Base-by-base conservation (phyloP, 192 early-diverging fungal genomes). In the Linnemannia hyalina region DNA sequence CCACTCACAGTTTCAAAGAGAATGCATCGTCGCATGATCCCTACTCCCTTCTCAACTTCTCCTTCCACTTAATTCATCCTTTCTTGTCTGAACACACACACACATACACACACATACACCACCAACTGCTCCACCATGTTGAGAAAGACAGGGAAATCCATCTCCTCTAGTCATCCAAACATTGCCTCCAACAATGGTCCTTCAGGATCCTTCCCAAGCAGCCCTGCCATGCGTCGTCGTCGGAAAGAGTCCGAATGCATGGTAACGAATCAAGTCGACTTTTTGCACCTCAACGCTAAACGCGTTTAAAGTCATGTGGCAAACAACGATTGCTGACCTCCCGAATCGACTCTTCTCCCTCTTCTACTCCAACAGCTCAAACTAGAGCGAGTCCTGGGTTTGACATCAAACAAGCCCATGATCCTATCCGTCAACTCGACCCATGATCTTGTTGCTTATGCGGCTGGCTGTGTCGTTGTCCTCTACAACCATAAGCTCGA, bases 401-500 rank as follows among this genome's bases (percentile, higher is more conserved):
- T 94, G 35, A 95, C 94, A 0, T 89, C 92, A 23, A 89, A 86
- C 69, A 89, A 89, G 9, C 78, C 90, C 20, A 90, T 89, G 77
- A 74, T 88, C 60, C 72, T 95, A 29, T 93, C 91, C 9, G 83
- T 91, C 55, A 90, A 93, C 68, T 85, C 92, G 52, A 65, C 78
- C 8, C 74, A 90, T 4, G 89, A 92, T 84, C 73, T 94, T 41
- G 87, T 97, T 68, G 95, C 95, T 16, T 96, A 96, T 86, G 92
- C 95, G 0, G 95, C 96, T 57, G 96, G 95, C 20, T 92, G 93
- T 49, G 89, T 93, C 13, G 89, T 96, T 23, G 92, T 96, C 26
- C 83, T 96, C 36, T 97, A 95, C 88, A 95, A 96, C 84, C 91
- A 95, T 82, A 89, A 89, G 54, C 89, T 88, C 42, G 91, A 95